Evolutionary conservation across 2,329 filamentous ascomycete genomes (phyloP), one percentile per base, ranked within the genome.

Genomic region (Ophiocordyceps unilateralis): DNA sequence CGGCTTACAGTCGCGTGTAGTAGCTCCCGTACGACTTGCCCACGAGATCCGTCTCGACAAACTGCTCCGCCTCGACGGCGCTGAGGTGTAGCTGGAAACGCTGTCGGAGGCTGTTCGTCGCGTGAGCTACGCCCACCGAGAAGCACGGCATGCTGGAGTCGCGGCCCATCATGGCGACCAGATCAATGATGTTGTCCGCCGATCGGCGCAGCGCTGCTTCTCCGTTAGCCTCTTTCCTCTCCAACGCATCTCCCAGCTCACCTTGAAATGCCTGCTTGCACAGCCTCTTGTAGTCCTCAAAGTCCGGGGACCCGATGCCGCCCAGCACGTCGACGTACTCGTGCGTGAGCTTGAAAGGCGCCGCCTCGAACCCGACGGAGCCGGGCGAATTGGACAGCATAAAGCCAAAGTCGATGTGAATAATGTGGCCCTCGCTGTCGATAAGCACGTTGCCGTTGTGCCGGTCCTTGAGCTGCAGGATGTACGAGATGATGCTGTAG

Each of bases 341-440:
- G 49, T 87, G 76, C 1, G 84, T 88, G 22, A 91, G 67, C 64
- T 91, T 91, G 62, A 91, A 91, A 1, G 84, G 84, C 5, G 84
- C 84, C 14, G 84, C 84, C 62, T 91, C 84, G 53, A 91, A 91
- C 2, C 83, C 83, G 55, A 91, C 83, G 9, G 78, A 82, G 0
- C 84, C 84, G 0, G 84, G 84, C 1, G 83, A 87, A 59, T 91
- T 91, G 40, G 82, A 88, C 28, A 91, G 68, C 82, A 91, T 89
- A 58, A 91, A 91, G 44, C 84, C 84, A 59, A 91, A 91, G 60
- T 91, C 84, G 47, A 91, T 91, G 56, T 91, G 84, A 47, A 91
- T 78, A 44, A 89, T 87, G 56, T 91, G 84, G 10, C 84, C 84
- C 58, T 85, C 80, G 53, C 83, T 86, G 59, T 89, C 84, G 53